Percentiles rank a stretch among this genome's conserved stretches.
phyloP scores from a whole-genome alignment of 176 grass and related monocot genomes.

The Dactylis glomerata region DNA sequence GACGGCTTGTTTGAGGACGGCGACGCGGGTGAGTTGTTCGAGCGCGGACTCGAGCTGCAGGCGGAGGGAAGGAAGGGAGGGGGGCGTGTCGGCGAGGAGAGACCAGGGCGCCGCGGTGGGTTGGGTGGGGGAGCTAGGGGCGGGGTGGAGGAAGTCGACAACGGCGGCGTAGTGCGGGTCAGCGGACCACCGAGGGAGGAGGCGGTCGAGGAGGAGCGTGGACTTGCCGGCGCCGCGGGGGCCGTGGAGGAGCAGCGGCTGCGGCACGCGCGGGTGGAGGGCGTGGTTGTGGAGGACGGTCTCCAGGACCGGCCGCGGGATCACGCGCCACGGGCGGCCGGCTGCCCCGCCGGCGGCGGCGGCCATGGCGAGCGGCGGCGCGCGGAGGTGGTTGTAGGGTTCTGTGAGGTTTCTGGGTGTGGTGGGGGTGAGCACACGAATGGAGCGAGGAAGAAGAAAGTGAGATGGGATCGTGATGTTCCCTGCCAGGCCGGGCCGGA shows the following conservation, averaged over 20 bases:
- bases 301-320: slow-evolving; percentile 81
- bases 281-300: slow-evolving; percentile 84
- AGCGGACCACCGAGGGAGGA: slow-evolving; percentile 83
- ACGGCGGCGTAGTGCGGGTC: slow-evolving; percentile 61
- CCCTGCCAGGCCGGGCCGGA: not conserved
- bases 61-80: slow-evolving; percentile 50
- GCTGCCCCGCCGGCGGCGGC: slow-evolving; percentile 30
- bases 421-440: not conserved
- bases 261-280: slow-evolving; percentile 60
- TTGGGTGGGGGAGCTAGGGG: not conserved
- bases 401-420: slow-evolving; percentile 4
- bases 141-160: slow-evolving; percentile 62
- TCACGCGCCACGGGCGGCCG: slow-evolving; percentile 54
- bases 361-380: slow-evolving; percentile 33
- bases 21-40: slow-evolving; percentile 63
- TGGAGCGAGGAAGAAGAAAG: not conserved
- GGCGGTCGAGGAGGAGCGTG: slow-evolving; percentile 76
- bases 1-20: slow-evolving; percentile 52
- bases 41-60: slow-evolving; percentile 64
- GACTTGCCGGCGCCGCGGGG: slow-evolving; percentile 93
- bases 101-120: slow-evolving; percentile 34
- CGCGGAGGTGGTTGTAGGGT: slow-evolving; percentile 28
- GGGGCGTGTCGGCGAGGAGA: not conserved
- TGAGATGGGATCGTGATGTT: not conserved
- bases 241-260: slow-evolving; percentile 75